Percentiles rank a stretch among this genome's conserved stretches.
These are phyloP conservation scores for Polytolypa hystricis DNA, from an alignment of 2,329 filamentous ascomycete species.

Conservation along the genomic window DNA sequence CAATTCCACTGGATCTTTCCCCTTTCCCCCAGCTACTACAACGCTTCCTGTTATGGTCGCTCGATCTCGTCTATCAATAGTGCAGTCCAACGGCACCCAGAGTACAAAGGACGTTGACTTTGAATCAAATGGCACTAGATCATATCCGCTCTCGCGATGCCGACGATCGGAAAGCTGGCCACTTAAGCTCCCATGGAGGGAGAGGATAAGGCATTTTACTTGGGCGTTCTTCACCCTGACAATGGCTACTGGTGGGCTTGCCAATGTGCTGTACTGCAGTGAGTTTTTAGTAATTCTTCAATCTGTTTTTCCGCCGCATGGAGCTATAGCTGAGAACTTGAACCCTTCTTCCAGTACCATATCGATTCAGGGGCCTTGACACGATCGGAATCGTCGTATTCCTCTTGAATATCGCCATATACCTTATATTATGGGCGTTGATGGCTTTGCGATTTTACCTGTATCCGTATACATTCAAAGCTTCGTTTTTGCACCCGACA, in stretches of 20 bases:
- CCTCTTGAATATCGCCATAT: slow-evolving; percentile 53
- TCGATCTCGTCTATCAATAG: neutral
- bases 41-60: neutral
- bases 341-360: slow-evolving; percentile 34
- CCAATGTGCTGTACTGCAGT: slow-evolving; percentile 50
- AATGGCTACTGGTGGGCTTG: slow-evolving; percentile 51
- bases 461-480: slow-evolving; percentile 58
- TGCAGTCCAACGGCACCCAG: neutral
- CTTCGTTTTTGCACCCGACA: slow-evolving; percentile 63
- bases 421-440: slow-evolving; percentile 51
- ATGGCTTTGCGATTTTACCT: slow-evolving; percentile 58
- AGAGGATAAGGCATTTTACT: slow-evolving; percentile 51
- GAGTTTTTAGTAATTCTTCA: slow-evolving; percentile 28
- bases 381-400: slow-evolving; percentile 52
- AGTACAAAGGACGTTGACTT: neutral
- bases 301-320: slow-evolving; percentile 37
- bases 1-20: slow-evolving; percentile 8
- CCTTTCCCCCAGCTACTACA: slow-evolving; percentile 5
- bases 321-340: slow-evolving; percentile 10
- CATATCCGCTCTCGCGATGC: no score
- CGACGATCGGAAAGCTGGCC: slow-evolving; percentile 13
- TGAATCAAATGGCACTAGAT: neutral
- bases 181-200: slow-evolving; percentile 35
- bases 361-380: slow-evolving; percentile 44
- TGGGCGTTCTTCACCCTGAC: slow-evolving; percentile 74